Conservation (phyloP, 805 yeast species). For the Ogataea parapolymorpha region DNA sequence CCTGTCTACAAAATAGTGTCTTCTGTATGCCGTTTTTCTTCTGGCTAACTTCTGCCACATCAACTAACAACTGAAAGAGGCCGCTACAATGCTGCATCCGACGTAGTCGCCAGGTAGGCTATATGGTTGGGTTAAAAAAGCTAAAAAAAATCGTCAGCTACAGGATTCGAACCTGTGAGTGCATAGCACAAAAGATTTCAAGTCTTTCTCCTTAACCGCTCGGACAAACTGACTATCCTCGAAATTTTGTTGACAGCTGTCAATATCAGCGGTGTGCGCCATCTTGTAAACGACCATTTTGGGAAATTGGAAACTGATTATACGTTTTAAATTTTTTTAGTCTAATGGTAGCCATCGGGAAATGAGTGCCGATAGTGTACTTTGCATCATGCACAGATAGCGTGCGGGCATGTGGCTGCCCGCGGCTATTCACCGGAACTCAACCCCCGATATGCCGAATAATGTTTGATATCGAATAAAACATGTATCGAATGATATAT, state of each 20-base stretch:
- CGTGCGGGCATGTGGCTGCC: no score
- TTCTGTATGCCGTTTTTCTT: background rate
- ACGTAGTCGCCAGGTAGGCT: no score
- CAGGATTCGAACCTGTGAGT: constrained; percentile 63
- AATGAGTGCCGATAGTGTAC: no score
- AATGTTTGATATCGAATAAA: background rate
- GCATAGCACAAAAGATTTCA: constrained; percentile 59
- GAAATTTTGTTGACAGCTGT: background rate
- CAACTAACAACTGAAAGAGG: no score
- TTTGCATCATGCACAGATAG: background rate
- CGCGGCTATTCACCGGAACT: no score
- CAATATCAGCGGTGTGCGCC: background rate
- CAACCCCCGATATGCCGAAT: no score
- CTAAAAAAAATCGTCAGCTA: constrained; percentile 41
- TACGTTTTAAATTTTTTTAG: no score
- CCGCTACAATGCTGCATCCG: no score
- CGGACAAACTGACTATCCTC: constrained; percentile 40
- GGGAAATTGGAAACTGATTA: no score
- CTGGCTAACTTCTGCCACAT: no score
- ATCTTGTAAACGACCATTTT: no score
- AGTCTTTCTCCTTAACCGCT: constrained; percentile 57
- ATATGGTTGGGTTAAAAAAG: background rate
- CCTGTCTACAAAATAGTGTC: background rate
- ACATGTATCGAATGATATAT: background rate
- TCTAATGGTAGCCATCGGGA: no score